phyloP scores from a whole-genome alignment of 140 eudicot genomes.

The Ambrosia hybrid region DNA sequence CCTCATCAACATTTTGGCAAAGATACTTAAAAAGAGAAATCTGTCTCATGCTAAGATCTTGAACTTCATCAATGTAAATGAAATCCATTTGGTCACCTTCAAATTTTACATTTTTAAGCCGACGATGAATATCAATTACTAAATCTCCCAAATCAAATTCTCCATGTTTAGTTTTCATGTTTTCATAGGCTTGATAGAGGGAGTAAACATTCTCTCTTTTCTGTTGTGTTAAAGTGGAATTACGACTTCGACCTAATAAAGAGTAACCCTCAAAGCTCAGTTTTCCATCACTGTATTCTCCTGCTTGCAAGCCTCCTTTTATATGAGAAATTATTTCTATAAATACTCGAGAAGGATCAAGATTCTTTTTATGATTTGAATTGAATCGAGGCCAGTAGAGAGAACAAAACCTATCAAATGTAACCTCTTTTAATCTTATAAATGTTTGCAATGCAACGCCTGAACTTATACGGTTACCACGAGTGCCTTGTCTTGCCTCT shows the following conservation, averaged over 20 bases:
- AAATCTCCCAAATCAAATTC: constrained; percentile 76
- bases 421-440: constrained; percentile 61
- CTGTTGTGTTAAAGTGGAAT: constrained; percentile 43
- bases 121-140: constrained; percentile 64
- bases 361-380: constrained; percentile 41
- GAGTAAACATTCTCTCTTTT: constrained; percentile 47
- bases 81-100: constrained; percentile 60
- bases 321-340: constrained; percentile 76
- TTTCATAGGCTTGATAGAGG: constrained; percentile 61
- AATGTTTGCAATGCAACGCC: constrained; percentile 52
- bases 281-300: constrained; percentile 33
- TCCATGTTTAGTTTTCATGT: constrained; percentile 47
- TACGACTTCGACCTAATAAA: constrained; percentile 41
- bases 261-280: constrained; percentile 40
- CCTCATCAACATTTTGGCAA: constrained; percentile 72
- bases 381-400: constrained; percentile 76
- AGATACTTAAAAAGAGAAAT: constrained; percentile 61
- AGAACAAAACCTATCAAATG: constrained; percentile 52
- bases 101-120: constrained; percentile 38
- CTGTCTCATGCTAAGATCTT: constrained; percentile 72
- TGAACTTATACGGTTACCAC: constrained; percentile 25
- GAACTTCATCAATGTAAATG: constrained; percentile 80
- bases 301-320: constrained; percentile 65
- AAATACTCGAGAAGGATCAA: constrained; percentile 61
- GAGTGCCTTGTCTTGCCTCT: constrained; percentile 27